Percentiles rank a stretch among this genome's conserved stretches.
Conservation (phyloP, 1,139 yeast species). For the Kodamaea sp. region DNA sequence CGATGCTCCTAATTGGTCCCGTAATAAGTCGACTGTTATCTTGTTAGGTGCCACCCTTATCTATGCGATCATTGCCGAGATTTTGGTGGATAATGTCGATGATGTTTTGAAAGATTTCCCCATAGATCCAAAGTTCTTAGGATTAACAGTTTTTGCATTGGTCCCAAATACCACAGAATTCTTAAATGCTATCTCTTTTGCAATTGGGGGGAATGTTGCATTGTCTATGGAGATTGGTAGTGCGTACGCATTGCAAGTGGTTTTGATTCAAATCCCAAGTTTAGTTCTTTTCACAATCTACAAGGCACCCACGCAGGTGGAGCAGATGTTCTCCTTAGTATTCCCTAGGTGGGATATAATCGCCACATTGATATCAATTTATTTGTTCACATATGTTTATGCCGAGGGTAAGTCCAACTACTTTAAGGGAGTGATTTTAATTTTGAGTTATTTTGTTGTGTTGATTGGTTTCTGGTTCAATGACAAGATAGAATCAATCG, state of each 20-base stretch:
- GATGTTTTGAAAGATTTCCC: conserved; percentile 76
- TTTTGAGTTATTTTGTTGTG: conserved; percentile 75
- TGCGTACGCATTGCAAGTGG: conserved; percentile 97
- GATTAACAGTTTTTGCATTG: conserved; percentile 90
- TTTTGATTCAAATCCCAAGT: conserved; percentile 89
- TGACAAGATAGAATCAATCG: conserved; percentile 37
- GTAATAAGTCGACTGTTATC: conserved; percentile 81
- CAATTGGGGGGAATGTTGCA: conserved; percentile 94
- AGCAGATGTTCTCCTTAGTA: conserved; percentile 73
- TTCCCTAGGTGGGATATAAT: conserved; percentile 96
- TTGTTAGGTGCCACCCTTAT: conserved; percentile 79
- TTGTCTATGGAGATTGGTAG: conserved; percentile 97
- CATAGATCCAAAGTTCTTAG: conserved; percentile 85
- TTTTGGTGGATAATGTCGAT: conserved; percentile 91
- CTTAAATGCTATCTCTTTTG: conserved; percentile 94
- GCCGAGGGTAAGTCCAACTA: conserved; percentile 97
- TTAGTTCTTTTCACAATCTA: conserved; percentile 75
- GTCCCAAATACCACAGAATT: conserved; percentile 98
- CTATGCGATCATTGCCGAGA: conserved; percentile 94
- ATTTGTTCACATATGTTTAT: conserved; percentile 87
- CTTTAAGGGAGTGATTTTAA: conserved; percentile 89
- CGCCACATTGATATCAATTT: conserved; percentile 82
- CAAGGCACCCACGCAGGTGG: conserved; percentile 35
- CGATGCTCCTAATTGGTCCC: conserved; percentile 97
- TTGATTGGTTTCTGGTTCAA: conserved; percentile 81